Percentiles rank a stretch among this genome's conserved stretches.
Evolutionary conservation across 2,329 filamentous ascomycete genomes (phyloP).

Genomic region (Penicillium olsonii): DNA sequence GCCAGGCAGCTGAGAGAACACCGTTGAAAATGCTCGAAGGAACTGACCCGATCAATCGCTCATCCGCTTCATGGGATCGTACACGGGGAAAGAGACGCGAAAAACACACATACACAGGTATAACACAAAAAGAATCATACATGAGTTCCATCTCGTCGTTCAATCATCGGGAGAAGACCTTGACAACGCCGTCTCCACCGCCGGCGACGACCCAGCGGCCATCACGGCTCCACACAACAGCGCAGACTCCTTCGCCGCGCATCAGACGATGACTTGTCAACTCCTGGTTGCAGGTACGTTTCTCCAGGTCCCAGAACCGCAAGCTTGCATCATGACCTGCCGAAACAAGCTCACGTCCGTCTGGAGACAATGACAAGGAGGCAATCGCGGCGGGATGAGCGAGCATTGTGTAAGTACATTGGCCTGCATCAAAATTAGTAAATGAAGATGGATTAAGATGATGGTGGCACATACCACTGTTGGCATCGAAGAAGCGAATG

Average conservation of each 20-base stretch:
- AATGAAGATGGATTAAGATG: neutral
- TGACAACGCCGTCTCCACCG: slow-evolving; percentile 92
- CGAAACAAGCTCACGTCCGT: slow-evolving; percentile 90
- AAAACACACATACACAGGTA: slow-evolving; percentile 25
- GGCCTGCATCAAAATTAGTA: slow-evolving; percentile 60
- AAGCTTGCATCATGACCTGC: slow-evolving; percentile 94
- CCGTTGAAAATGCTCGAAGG: slow-evolving; percentile 41
- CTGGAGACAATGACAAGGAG: slow-evolving; percentile 84
- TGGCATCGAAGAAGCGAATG: slow-evolving; percentile 96
- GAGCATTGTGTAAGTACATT: slow-evolving; percentile 99
- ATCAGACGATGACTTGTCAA: slow-evolving; percentile 91
- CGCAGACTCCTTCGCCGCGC: slow-evolving; percentile 93
- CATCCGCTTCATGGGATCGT: slow-evolving; percentile 38
- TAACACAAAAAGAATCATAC: slow-evolving; percentile 30
- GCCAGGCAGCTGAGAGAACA: slow-evolving; percentile 32
- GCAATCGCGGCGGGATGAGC: slow-evolving; percentile 94
- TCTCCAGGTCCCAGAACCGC: slow-evolving; percentile 96
- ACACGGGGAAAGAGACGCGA: slow-evolving; percentile 18
- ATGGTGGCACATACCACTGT: slow-evolving; percentile 74
- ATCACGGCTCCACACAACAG: slow-evolving; percentile 93
- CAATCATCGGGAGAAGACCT: slow-evolving; percentile 67
- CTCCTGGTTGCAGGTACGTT: slow-evolving; percentile 91
- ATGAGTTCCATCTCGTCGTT: slow-evolving; percentile 27
- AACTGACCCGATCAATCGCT: slow-evolving; percentile 34
- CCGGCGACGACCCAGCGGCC: slow-evolving; percentile 92